phyloP scores from a whole-genome alignment of 2,329 filamentous ascomycete species.

The Aspergillus pseudotamarii region DNA sequence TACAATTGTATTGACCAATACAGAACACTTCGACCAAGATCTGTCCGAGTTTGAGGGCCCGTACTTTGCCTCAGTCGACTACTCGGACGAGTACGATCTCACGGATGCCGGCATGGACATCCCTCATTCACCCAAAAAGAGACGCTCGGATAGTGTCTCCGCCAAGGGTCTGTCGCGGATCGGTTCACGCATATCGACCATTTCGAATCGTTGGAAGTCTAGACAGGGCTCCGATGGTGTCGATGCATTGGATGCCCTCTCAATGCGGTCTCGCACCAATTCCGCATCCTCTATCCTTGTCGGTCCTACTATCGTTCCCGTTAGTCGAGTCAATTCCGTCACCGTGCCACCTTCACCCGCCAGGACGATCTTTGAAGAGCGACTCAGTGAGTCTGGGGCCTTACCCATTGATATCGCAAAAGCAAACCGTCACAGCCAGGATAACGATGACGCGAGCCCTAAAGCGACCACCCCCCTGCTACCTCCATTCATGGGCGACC shows the following conservation, averaged over 20 bases:
- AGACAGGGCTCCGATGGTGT: constrained; percentile 40
- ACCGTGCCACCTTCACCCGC: constrained; percentile 63
- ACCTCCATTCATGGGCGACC: constrained; percentile 73
- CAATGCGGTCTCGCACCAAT: constrained; percentile 45
- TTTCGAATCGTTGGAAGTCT: constrained; percentile 56
- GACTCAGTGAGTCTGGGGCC: constrained; percentile 51
- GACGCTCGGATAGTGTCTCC: constrained; percentile 51
- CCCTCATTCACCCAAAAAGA: constrained; percentile 59
- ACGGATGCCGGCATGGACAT: constrained; percentile 66
- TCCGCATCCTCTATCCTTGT: constrained; percentile 45
- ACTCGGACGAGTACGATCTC: constrained; percentile 47
- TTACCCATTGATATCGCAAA: constrained; percentile 57
- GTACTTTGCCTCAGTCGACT: constrained; percentile 32
- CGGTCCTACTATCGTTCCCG: constrained; percentile 38
- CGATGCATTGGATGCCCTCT: constrained; percentile 31
- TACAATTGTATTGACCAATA: constrained; percentile 13
- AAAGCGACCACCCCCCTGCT: constrained; percentile 81
- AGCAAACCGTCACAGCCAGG: constrained; percentile 52
- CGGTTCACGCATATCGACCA: constrained; percentile 69
- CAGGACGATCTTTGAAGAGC: constrained; percentile 64
- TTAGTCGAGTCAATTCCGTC: constrained; percentile 53
- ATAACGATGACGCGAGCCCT: constrained; percentile 56
- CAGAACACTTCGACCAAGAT: constrained; percentile 42
- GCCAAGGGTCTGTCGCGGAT: constrained; percentile 66
- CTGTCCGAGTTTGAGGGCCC: constrained; percentile 33